Evolutionary conservation across 495 filamentous ascomycete species (phyloP).

Genomic region (Eremomyces bilateralis): DNA sequence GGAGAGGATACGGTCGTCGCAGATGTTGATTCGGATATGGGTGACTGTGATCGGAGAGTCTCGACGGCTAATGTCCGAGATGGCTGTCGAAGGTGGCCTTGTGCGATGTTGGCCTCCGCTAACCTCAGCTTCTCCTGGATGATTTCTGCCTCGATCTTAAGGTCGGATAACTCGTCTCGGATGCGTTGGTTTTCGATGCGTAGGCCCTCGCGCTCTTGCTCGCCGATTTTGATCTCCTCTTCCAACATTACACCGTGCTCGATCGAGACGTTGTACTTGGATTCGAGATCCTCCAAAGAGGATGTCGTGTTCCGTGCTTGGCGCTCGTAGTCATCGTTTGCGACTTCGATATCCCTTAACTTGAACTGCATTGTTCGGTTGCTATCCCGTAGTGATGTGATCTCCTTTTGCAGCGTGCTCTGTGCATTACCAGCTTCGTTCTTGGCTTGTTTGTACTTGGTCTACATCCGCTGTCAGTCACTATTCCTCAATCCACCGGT

Average conservation of each 20-base stretch:
- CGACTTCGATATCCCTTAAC: slow-evolving; percentile 86
- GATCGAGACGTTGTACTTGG: slow-evolving; percentile 85
- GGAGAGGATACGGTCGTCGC: slow-evolving; percentile 20
- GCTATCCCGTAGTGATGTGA: slow-evolving; percentile 67
- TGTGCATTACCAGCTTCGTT: slow-evolving; percentile 64
- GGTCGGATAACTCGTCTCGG: slow-evolving; percentile 73
- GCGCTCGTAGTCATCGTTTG: slow-evolving; percentile 94
- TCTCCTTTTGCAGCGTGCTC: slow-evolving; percentile 79
- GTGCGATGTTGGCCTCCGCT: slow-evolving; percentile 29
- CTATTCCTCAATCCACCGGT: neutral
- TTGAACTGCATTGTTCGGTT: slow-evolving; percentile 63
- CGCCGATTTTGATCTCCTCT: slow-evolving; percentile 73
- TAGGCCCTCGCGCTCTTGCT: slow-evolving; percentile 70
- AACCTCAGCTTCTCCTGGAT: slow-evolving; percentile 74
- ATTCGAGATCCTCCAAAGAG: slow-evolving; percentile 89
- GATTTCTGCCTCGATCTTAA: slow-evolving; percentile 89
- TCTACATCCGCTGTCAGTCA: slow-evolving; percentile 27
- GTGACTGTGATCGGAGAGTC: too few relatives aligned
- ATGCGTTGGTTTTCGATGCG: slow-evolving; percentile 77
- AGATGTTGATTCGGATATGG: too few relatives aligned
- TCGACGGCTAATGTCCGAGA: too few relatives aligned
- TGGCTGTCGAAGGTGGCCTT: too few relatives aligned
- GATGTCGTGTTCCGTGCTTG: slow-evolving; percentile 86
- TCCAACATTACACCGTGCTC: slow-evolving; percentile 84
- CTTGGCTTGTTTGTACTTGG: slow-evolving; percentile 92